Conservation (phyloP, 2,329 filamentous ascomycete species). For the Cyclaneusma minus region DNA sequence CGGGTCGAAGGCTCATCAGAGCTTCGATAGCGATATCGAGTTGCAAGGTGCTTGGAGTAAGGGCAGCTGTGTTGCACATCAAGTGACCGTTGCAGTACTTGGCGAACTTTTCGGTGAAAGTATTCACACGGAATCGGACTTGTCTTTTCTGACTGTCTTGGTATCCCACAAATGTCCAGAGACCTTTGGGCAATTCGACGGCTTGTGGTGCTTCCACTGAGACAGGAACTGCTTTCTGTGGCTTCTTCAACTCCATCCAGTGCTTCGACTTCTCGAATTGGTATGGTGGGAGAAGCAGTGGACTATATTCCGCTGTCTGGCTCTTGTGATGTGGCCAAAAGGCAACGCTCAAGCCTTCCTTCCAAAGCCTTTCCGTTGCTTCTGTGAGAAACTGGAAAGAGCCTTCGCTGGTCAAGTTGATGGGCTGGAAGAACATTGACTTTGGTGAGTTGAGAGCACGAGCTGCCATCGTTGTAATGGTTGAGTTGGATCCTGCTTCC, state of each 20-base stretch:
- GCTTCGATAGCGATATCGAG: constrained; percentile 6
- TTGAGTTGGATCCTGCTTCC: constrained; percentile 14
- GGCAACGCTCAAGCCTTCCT: constrained; percentile 4
- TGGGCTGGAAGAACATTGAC: constrained; percentile 9
- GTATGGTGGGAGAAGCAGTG: not conserved
- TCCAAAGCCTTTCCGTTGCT: constrained; percentile 12
- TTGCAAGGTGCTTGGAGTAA: constrained; percentile 7
- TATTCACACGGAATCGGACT: constrained; percentile 8
- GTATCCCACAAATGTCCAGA: constrained; percentile 7
- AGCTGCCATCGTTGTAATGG: constrained; percentile 17
- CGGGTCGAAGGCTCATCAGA: constrained; percentile 3
- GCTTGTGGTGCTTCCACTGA: constrained; percentile 1
- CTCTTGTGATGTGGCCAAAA: too few relatives aligned
- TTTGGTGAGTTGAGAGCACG: constrained; percentile 8
- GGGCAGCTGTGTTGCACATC: constrained; percentile 7
- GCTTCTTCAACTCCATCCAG: not conserved
- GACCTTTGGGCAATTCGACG: constrained; percentile 2
- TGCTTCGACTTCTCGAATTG: not conserved
- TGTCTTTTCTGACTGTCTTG: constrained; percentile 3
- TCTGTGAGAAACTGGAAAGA: constrained; percentile 9
- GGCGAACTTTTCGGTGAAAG: constrained; percentile 4
- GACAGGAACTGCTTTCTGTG: not conserved
- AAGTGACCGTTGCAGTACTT: constrained; percentile 4
- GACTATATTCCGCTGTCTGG: too few relatives aligned
- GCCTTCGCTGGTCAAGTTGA: constrained; percentile 17